Evolutionary conservation across 345 rosid species (phyloP), one percentile per base, ranked within the genome.

Genomic region (Pelargonium nanum): DNA sequence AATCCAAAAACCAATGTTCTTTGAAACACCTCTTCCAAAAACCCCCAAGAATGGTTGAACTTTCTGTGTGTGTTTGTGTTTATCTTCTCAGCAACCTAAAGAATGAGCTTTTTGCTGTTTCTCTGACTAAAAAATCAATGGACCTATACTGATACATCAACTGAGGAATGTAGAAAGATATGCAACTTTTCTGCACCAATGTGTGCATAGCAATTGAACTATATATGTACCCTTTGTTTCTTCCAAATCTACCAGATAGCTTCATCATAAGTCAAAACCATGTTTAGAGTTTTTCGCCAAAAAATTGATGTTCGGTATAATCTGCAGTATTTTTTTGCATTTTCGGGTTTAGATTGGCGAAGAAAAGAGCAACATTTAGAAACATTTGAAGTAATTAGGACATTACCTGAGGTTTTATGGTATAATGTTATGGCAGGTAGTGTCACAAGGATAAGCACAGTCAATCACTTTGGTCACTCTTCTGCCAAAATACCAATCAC

Each of bases 401-500:
- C 53, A 62, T 20, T 59, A 66, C 74, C 79, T 74, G 64, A 63
- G 60, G 30, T 58, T 59, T 75, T 40, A 53, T 12, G 83, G 85
- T 62, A 81, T 75, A 60, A 84, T 87, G 75, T 89, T 80, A 65
- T 77, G 93, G 77, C 97, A 92, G 10, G 78, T 79, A 19, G 57
- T 53, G 62, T 82, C 91, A 61, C 95, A 89, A 26, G 98, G 98
- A 74, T 92, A 92, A 22, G 91, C 78, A 45, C 85, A 76, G 63
- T 70, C 98, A 34, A 87, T 81, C 70, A 76, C 78, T 74, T 84
- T 85, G 48, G 71, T 65, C 61, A 63, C 66, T 19, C 65, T 64
- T 78, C 95, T 79, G 63, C 81, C 66, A 24, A 80, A 87, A 74
- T 92, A 92, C 98, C 97, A 92, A 72, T 89, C 93, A 22, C 99